Base-by-base conservation (phyloP, 208 protist genomes). In the Acanthamoeba triangularis region DNA sequence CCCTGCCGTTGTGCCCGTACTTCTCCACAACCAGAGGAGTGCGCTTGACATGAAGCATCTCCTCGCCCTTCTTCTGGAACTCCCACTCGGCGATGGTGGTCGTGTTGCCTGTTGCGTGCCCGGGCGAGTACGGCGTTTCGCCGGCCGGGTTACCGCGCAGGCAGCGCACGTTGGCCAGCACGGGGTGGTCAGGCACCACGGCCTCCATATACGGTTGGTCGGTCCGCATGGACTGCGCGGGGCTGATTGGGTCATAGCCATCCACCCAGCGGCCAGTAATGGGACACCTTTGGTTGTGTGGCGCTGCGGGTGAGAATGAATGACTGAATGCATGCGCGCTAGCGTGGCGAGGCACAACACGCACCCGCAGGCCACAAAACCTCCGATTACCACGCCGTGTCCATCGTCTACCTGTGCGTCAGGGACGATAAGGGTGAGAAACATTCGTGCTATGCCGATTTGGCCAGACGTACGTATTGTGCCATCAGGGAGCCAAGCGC, bases 21-120 rank as follows among this genome's bases (percentile, higher is more conserved):
- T 80, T 80, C n/a, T 80, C 69, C 69, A 80, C 69, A 1, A 80
- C 69, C 16, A 80, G 69, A 80, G 69, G 69, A 49, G 35, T 0
- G 16, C 69, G 69, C 69, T 80, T 80, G 35, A 25, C 20, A 13
- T n/a, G 69, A 23, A 80, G 69, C 69, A 80, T 37, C 30, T 47
- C 10, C 30, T 44, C 35, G 11, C n/a, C 69, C 20, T 49, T 33
- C 37, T 80, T 0, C 10, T 18, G 1, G 37, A 80, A 35, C 28
- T 80, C 37, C 69, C 69, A 80, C 69, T 80, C 69, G 30, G 69
- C 69, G 37, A 80, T 85, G 5, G 44, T 49, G 76, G 3, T 49
- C 14, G 44, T 56, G 23, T 59, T 85, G 11, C 1, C 23, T 41
- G 18, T 61, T 28, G 76, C 47, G 37, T 14, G 11, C 5, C 76